Evolutionary conservation across 257 asterid genomes (phyloP).

Genomic region (Solanum stenotomum): DNA sequence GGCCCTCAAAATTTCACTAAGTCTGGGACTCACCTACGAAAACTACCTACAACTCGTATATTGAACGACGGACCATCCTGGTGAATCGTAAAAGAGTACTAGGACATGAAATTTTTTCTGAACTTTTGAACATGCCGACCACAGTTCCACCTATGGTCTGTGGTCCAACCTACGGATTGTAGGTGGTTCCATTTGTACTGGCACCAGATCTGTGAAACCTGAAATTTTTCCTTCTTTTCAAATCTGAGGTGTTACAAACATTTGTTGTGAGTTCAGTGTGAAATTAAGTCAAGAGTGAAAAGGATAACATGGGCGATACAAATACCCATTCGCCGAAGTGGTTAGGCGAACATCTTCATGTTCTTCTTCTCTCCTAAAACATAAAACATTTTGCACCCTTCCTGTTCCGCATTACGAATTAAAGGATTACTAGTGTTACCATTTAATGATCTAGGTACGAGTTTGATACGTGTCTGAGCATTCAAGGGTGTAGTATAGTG

Average conservation of each 20-base stretch:
- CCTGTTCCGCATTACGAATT: background rate
- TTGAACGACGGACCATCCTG: background rate
- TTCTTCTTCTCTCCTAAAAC: background rate
- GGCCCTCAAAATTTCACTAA: too few species aligned
- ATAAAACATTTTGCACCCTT: background rate
- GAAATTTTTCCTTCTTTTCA: too few species aligned
- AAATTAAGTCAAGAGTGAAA: background rate
- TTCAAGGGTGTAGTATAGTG: background rate
- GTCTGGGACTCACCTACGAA: too few species aligned
- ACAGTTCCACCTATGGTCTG: background rate
- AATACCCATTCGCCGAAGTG: background rate
- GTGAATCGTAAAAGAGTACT: background rate
- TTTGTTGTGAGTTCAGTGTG: background rate
- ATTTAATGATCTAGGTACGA: background rate
- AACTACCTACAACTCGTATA: background rate
- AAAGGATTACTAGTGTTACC: background rate
- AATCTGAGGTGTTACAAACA: background rate
- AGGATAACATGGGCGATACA: background rate
- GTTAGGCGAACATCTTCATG: background rate
- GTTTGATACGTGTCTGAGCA: background rate
- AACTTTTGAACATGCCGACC: background rate
- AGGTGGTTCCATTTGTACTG: too few species aligned
- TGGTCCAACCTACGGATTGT: too few species aligned
- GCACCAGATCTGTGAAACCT: too few species aligned
- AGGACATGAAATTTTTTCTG: too few species aligned